Percentiles rank a stretch among this genome's conserved stretches.
These are phyloP conservation scores for Cardamine chenopodiifolia DNA, from an alignment of 345 rosid species.

Conservation along the genomic window DNA sequence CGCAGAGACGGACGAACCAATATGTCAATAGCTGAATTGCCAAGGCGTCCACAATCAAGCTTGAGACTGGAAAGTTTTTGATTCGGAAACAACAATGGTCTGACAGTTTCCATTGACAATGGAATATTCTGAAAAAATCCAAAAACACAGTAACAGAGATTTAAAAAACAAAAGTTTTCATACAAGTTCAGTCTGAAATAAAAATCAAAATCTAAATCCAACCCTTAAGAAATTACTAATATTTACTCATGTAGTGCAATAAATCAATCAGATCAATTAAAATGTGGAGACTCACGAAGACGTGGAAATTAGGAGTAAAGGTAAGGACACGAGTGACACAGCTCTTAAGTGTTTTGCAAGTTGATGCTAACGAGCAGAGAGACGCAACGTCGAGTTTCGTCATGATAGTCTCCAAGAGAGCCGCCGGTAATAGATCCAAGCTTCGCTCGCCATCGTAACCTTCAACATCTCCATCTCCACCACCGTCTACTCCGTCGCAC, in stretches of 20 bases:
- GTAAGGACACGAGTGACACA: constrained; percentile 73
- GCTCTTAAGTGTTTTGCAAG: constrained; percentile 56
- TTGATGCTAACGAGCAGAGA: constrained; percentile 74
- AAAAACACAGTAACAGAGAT: not conserved
- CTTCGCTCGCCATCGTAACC: constrained; percentile 38
- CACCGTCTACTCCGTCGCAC: constrained; percentile 9
- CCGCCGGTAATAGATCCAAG: constrained; percentile 72
- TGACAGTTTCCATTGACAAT: constrained; percentile 56
- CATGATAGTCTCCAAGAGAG: constrained; percentile 67
- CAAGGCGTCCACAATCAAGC: constrained; percentile 74
- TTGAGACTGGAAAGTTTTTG: constrained; percentile 69
- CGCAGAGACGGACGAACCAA: constrained; percentile 63
- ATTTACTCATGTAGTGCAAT: not conserved
- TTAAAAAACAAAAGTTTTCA: not conserved
- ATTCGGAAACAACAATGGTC: constrained; percentile 72
- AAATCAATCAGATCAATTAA: not conserved
- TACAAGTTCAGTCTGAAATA: not conserved
- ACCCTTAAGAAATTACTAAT: not conserved
- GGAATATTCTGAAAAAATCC: constrained; percentile 37
- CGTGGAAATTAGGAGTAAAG: constrained; percentile 72
- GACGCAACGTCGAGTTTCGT: constrained; percentile 77
- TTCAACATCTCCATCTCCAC: constrained; percentile 22
- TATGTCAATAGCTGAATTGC: constrained; percentile 60
- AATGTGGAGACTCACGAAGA: constrained; percentile 52
- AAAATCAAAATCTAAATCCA: not conserved